These are phyloP conservation scores for Aureoboletus auriporus DNA, from an alignment of 768 basidiomycete genomes.

Conservation along the genomic window DNA sequence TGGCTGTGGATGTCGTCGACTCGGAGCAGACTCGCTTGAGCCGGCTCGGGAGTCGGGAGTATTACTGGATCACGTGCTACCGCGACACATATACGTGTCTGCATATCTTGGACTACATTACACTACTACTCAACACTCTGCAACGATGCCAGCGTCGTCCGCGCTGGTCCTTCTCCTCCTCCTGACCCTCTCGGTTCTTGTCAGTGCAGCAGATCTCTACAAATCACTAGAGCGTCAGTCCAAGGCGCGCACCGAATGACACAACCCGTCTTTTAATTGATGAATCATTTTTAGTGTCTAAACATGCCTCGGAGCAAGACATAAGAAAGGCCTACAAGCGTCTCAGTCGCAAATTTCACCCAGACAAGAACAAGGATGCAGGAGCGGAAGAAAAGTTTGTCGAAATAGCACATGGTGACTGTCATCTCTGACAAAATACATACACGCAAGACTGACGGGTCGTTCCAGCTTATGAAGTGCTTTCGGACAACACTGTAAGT, in stretches of 20 bases:
- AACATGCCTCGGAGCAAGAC: constrained; percentile 80
- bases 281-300: constrained; percentile 45
- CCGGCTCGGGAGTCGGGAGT: background rate
- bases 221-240: constrained; percentile 76
- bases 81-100: constrained; percentile 31
- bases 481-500: constrained; percentile 78
- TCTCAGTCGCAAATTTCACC: constrained; percentile 85
- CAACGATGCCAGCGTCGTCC: constrained; percentile 26
- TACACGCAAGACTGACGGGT: constrained; percentile 4
- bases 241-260: constrained; percentile 28
- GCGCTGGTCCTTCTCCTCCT: constrained; percentile 27
- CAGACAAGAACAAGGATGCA: constrained; percentile 91
- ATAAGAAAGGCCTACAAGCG: constrained; percentile 91
- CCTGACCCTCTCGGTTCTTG: constrained; percentile 27
- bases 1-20: background rate
- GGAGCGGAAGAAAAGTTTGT: constrained; percentile 85
- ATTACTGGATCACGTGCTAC: constrained; percentile 22
- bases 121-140: background rate
- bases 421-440: background rate
- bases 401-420: constrained; percentile 78
- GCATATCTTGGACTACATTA: background rate
- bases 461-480: constrained; percentile 81
- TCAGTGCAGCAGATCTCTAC: constrained; percentile 69
- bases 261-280: constrained; percentile 20
- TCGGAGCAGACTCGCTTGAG: no score